Conservation (phyloP, 1,284 basidiomycete genomes). For the Ustanciosporium gigantosporum region DNA sequence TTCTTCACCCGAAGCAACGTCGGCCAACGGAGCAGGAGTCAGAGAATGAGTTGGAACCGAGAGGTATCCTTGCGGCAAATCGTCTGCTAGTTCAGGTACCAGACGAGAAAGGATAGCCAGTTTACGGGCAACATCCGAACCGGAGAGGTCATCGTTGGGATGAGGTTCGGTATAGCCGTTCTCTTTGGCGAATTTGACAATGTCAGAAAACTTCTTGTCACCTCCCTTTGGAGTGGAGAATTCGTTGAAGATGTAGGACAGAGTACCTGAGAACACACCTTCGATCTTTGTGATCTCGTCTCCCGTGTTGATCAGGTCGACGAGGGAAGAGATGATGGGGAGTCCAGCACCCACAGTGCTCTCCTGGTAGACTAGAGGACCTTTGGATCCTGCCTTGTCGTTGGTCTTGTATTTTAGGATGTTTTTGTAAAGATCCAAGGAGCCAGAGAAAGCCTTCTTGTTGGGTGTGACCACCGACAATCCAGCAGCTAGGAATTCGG, state of each 20-base stretch:
- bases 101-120: constrained; percentile 86
- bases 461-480: constrained; percentile 93
- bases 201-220: constrained; percentile 74
- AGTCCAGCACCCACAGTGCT: constrained; percentile 93
- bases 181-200: constrained; percentile 84
- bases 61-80: constrained; percentile 72
- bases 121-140: constrained; percentile 94
- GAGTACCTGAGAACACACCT: constrained; percentile 86
- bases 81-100: constrained; percentile 43
- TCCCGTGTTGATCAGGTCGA: constrained; percentile 87
- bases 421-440: constrained; percentile 72
- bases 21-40: constrained; percentile 75
- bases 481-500: constrained; percentile 76
- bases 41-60: constrained; percentile 84
- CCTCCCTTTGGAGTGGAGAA: constrained; percentile 66
- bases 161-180: constrained; percentile 98
- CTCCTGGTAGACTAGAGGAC: constrained; percentile 81
- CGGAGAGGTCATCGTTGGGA: constrained; percentile 92
- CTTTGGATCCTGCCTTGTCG: constrained; percentile 23
- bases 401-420: constrained; percentile 64
- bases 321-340: constrained; percentile 86
- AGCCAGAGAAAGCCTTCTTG: constrained; percentile 91
- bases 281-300: constrained; percentile 73
- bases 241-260: constrained; percentile 99
- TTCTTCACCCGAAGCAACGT: constrained; percentile 66